Evolutionary conservation across 2,329 filamentous ascomycete species (phyloP).

Genomic region (Colletotrichum kahawae): DNA sequence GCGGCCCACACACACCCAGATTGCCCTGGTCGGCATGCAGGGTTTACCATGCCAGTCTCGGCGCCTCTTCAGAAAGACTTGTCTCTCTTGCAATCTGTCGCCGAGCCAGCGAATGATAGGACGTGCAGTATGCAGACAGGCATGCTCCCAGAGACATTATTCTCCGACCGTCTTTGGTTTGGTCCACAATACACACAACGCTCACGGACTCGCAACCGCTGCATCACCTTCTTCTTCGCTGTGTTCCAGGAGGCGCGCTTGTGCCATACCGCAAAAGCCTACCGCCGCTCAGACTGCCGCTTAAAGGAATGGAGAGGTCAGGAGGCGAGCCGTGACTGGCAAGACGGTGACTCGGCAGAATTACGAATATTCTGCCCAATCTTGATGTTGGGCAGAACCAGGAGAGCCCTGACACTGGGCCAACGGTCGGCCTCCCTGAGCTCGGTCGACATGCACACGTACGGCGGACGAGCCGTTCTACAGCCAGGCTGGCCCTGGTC

Average conservation of each 20-base stretch:
- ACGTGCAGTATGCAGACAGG: neutral
- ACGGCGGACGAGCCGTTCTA: neutral
- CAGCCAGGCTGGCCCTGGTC: neutral
- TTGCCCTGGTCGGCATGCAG: neutral
- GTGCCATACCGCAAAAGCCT: neutral
- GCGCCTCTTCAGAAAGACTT: conserved; percentile 7
- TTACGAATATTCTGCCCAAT: neutral
- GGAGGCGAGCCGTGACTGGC: neutral
- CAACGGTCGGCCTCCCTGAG: neutral
- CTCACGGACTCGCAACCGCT: neutral
- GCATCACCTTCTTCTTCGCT: conserved; percentile 6
- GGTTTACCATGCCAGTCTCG: conserved; percentile 9
- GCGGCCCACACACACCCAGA: neutral
- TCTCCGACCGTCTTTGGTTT: neutral
- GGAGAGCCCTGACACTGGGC: neutral
- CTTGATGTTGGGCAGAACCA: neutral
- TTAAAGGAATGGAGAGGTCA: neutral
- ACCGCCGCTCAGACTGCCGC: neutral
- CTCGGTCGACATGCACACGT: neutral
- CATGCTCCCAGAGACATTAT: neutral
- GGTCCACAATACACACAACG: neutral
- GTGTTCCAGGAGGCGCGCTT: neutral
- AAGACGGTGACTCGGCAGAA: conserved; percentile 1
- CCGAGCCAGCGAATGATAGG: neutral
- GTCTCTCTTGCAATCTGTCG: neutral